phyloP scores from a whole-genome alignment of 805 yeast genomes.

The Nakazawaea laoshanensis region DNA sequence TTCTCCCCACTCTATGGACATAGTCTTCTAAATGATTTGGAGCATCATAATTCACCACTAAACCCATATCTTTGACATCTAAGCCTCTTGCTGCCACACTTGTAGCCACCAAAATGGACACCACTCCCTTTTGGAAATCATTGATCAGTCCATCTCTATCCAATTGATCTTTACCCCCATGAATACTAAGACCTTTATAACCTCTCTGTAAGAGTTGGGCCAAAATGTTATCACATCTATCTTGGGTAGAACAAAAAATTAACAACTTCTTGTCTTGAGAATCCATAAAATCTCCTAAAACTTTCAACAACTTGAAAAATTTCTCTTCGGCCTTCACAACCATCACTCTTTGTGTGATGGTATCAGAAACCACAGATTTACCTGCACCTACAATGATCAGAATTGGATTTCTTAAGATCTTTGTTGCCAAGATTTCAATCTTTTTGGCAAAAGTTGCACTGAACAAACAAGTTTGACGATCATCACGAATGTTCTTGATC shows the following conservation, averaged over 20 bases:
- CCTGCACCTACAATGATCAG: conserved; percentile 71
- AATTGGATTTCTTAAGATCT: conserved; percentile 54
- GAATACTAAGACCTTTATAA: conserved; percentile 60
- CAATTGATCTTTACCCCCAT: conserved; percentile 86
- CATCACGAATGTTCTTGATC: conserved; percentile 69
- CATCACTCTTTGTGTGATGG: conserved; percentile 65
- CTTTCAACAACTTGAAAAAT: conserved; percentile 42
- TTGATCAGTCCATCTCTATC: conserved; percentile 72
- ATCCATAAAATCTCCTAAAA: conserved; percentile 39
- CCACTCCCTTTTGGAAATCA: conserved; percentile 54
- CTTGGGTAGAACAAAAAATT: conserved; percentile 83
- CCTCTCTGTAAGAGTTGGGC: conserved; percentile 44
- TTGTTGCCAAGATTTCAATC: conserved; percentile 67
- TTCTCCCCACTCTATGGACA: conserved; percentile 92
- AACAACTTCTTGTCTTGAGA: conserved; percentile 45
- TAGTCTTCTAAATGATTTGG: conserved; percentile 92
- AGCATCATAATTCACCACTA: conserved; percentile 76
- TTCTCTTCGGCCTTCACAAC: conserved; percentile 50
- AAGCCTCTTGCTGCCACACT: conserved; percentile 93
- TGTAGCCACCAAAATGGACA: conserved; percentile 74
- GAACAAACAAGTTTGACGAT: conserved; percentile 80
- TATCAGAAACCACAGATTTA: conserved; percentile 71
- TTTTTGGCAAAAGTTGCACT: conserved; percentile 90
- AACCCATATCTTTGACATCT: conserved; percentile 77
- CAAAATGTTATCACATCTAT: conserved; percentile 68